Base-by-base conservation (phyloP, 306 rosid species). In the Pterocarpus macrocarpus region DNA sequence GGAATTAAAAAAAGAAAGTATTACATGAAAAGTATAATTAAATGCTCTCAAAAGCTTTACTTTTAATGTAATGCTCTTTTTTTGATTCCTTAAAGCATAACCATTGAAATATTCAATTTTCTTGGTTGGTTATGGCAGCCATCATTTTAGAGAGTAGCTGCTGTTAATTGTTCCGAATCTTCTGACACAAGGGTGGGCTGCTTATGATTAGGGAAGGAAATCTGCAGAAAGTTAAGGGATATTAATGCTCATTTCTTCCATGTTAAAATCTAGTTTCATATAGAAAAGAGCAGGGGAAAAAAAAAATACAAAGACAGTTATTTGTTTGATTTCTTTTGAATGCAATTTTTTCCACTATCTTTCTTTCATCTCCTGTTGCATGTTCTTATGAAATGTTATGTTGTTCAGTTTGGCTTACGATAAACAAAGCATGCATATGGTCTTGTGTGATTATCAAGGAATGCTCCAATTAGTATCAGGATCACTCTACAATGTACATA, bases 301-400 rank as follows among this genome's bases (percentile, higher is more conserved):
- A 52, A n/a, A 47, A 10, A 47, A 47, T 47, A 1, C 8, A 2
- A 2, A 76, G 65, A 62, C 61, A 53, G 63, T 22, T 57, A 10
- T 58, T 39, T 81, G 73, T 53, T 67, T 64, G 50, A 72, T 55
- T 65, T 59, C 67, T 75, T 61, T 47, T 28, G 17, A 38, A 80
- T 75, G 79, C 49, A 69, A 79, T 66, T 69, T 66, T 4, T 69
- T 57, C 11, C 35, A 33, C 7, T 1, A 14, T 53, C 11, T 57
- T 9, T 32, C 5, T 44, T 32, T 16, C 63, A 59, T 34, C 35
- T 34, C 53, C 43, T 63, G 15, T 35, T 14, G 39, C 69, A 78
- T 36, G 8, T 64, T 84, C 55, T 55, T 45, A 38, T 63, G 59
- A 77, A 80, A 65, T 58, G 68, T 13, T 49, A 57, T 36, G 58